Evolutionary conservation across 345 rosid genomes (phyloP).

Genomic region (Citropsis articulata): DNA sequence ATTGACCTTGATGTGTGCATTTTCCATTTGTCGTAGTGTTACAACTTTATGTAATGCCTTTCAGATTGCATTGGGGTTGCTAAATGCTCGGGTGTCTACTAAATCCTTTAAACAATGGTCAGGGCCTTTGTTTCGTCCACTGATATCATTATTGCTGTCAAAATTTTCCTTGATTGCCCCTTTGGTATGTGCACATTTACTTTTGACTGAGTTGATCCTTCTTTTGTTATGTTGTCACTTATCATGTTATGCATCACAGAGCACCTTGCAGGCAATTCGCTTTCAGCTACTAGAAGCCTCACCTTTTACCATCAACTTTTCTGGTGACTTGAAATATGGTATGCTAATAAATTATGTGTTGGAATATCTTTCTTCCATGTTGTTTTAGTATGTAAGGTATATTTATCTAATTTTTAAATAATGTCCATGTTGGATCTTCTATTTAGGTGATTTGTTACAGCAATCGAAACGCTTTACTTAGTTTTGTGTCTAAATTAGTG

Average conservation of each 20-base stretch:
- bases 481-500: not conserved
- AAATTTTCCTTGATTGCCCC: conserved; percentile 80
- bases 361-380: conserved; percentile 3
- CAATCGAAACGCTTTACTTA: not conserved
- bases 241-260: conserved; percentile 43
- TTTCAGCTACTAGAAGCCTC: conserved; percentile 85
- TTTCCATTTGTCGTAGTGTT: not conserved
- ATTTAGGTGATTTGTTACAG: not conserved
- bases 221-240: conserved; percentile 13
- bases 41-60: not conserved
- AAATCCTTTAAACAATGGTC: conserved; percentile 75
- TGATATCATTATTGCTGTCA: conserved; percentile 69
- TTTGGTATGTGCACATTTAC: conserved; percentile 47
- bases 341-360: conserved; percentile 7
- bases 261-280: conserved; percentile 67
- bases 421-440: not conserved
- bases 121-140: conserved; percentile 50
- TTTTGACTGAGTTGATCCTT: not conserved
- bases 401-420: too few relatives aligned
- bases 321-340: conserved; percentile 96
- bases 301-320: conserved; percentile 55
- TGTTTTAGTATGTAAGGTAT: not conserved
- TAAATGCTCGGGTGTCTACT: conserved; percentile 77
- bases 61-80: conserved; percentile 74
- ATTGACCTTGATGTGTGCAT: not conserved